Base-by-base conservation (phyloP, 2,329 filamentous ascomycete species). In the Escovopsis sp. region DNA sequence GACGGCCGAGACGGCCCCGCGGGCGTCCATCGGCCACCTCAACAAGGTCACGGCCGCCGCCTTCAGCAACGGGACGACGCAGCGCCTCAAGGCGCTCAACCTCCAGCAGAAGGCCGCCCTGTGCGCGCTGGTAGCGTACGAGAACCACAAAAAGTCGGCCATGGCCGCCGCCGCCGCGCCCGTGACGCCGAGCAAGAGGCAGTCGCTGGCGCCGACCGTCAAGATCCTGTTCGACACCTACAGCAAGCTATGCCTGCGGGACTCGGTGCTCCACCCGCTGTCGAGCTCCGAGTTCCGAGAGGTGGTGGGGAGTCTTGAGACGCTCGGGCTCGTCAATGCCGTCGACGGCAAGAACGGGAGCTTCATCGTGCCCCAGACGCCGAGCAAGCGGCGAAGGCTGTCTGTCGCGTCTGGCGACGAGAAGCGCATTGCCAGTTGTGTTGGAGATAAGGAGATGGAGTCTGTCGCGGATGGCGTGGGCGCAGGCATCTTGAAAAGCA, bases 41-140 rank as follows among this genome's bases (percentile, higher is more conserved):
- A 94, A 91, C 57, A 87, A 85, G 53, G 81, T 96, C 47, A 94
- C 91, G 0, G 79, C 88, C 0, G 78, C 85, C 4, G 84, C 86
- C 1, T 95, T 98, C 61, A 85, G 84, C 58, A 89, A 95, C 52
- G 88, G 88, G 33, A 83, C 87, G 1, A 76, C 72, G 11, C 86
- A 95, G 53, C 77, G 91, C 45, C 75, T 98, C 12, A 82, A 84
- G 59, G 79, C 80, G 4, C 75, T 98, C 44, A 98, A 96, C 58
- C 72, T 98, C 3, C 93, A 98, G 58, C 91, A 98, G 61, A 96
- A 94, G 60, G 91, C 89, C 4, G 87, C 89, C 0, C 71, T 98
- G 9, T 98, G 91, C 64, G 78, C 89, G 0, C 70, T 98, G 12
- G 73, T 89, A 34, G 85, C 86, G 3, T 76, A 91, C n/a, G 88